These are phyloP conservation scores for Hypoxylon sp. DNA, from an alignment of 2,329 filamentous ascomycete species.

Conservation along the genomic window DNA sequence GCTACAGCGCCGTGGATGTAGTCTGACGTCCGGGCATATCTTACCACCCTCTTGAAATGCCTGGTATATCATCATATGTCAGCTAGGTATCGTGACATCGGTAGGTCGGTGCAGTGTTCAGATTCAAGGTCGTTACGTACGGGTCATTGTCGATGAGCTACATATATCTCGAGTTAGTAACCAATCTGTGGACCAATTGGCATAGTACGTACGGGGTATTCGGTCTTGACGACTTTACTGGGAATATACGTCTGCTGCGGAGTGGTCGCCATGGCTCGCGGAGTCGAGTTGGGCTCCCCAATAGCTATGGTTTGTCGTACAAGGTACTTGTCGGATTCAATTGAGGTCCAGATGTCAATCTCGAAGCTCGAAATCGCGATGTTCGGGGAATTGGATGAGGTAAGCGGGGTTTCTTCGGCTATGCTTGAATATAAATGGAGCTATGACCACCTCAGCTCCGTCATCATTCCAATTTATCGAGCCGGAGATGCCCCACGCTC, in stretches of 20 bases:
- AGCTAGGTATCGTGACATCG: background rate
- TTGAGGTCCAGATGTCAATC: slow-evolving; percentile 43
- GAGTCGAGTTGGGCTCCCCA: slow-evolving; percentile 49
- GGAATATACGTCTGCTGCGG: slow-evolving; percentile 69
- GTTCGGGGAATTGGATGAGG: slow-evolving; percentile 44
- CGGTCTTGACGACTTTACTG: slow-evolving; percentile 82
- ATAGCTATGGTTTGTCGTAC: slow-evolving; percentile 39
- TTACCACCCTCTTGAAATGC: slow-evolving; percentile 89
- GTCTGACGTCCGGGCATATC: slow-evolving; percentile 88
- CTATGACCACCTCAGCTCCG: slow-evolving; percentile 38
- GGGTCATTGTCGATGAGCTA: slow-evolving; percentile 99
- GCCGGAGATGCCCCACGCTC: slow-evolving; percentile 25
- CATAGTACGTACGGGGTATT: slow-evolving; percentile 81
- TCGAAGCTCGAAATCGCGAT: slow-evolving; percentile 49
- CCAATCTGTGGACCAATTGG: slow-evolving; percentile 45
- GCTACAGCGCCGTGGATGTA: slow-evolving; percentile 78
- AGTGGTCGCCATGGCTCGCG: slow-evolving; percentile 57
- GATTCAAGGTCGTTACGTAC: slow-evolving; percentile 67
- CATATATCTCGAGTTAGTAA: slow-evolving; percentile 48
- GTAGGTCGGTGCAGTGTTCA: too few species aligned
- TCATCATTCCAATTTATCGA: slow-evolving; percentile 25
- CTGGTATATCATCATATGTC: slow-evolving; percentile 58
- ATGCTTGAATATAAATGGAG: slow-evolving; percentile 8
- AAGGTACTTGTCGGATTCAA: slow-evolving; percentile 29
- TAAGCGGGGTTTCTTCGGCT: slow-evolving; percentile 51